Conservation (phyloP, 805 yeast genomes). For the Scheffersomyces stipitis region DNA sequence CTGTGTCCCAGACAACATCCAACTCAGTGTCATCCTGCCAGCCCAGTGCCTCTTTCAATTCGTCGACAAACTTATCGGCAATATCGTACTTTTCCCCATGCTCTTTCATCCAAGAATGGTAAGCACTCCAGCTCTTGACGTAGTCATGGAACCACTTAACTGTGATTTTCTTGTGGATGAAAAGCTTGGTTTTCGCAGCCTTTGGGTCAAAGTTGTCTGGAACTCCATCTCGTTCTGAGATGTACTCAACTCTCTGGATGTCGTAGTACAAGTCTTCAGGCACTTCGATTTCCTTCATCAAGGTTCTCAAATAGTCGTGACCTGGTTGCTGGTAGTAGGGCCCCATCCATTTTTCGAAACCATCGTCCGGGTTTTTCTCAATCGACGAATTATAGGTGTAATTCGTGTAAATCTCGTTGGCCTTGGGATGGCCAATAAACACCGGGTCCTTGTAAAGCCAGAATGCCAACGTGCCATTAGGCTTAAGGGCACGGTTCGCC, state of each 20-base stretch:
- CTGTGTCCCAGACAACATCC: slow-evolving; percentile 56
- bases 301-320: slow-evolving; percentile 33
- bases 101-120: slow-evolving; percentile 37
- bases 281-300: slow-evolving; percentile 38
- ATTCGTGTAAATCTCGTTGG: slow-evolving; percentile 53
- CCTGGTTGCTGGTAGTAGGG: slow-evolving; percentile 50
- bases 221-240: slow-evolving; percentile 6
- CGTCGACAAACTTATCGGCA: slow-evolving; percentile 46
- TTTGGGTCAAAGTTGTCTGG: slow-evolving; percentile 21
- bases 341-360: slow-evolving; percentile 50
- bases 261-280: slow-evolving; percentile 24
- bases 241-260: slow-evolving; percentile 24
- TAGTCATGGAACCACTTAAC: slow-evolving; percentile 23
- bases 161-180: slow-evolving; percentile 17
- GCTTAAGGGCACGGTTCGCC: slow-evolving; percentile 49
- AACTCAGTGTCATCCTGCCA: slow-evolving; percentile 46
- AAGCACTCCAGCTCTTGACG: slow-evolving; percentile 39
- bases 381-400: slow-evolving; percentile 43
- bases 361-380: slow-evolving; percentile 12
- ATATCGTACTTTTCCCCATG: slow-evolving; percentile 41
- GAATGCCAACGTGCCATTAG: slow-evolving; percentile 67
- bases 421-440: slow-evolving; percentile 50
- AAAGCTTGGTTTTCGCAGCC: slow-evolving; percentile 20
- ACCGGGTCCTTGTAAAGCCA: slow-evolving; percentile 78
- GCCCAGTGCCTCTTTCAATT: slow-evolving; percentile 41